phyloP scores from a whole-genome alignment of 768 basidiomycete genomes.

The Pleurotus citrinopileatus region DNA sequence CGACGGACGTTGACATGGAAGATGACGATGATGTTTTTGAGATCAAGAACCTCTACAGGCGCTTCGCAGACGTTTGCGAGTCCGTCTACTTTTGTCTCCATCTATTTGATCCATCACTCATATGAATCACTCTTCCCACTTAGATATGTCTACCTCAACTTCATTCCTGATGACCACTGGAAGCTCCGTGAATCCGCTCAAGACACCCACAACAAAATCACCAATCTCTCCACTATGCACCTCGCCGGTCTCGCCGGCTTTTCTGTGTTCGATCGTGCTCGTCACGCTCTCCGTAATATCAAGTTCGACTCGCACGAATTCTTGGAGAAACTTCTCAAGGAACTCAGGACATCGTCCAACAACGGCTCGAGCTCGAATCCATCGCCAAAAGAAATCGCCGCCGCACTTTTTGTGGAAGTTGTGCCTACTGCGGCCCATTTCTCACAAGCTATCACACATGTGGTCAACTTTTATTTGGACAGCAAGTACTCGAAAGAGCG shows the following conservation, averaged over 20 bases:
- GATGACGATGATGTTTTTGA: conserved; percentile 27
- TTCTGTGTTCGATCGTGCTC: conserved; percentile 11
- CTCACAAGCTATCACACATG: conserved; percentile 51
- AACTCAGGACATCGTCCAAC: too few relatives aligned
- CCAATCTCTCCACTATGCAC: conserved; percentile 25
- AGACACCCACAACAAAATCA: conserved; percentile 26
- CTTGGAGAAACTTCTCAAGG: conserved; percentile 25
- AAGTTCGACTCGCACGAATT: conserved; percentile 27
- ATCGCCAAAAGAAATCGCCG: conserved; percentile 36
- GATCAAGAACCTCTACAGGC: conserved; percentile 36
- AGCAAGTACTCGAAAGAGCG: conserved; percentile 31
- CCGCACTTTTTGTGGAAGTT: conserved; percentile 48
- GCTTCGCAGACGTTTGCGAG: conserved; percentile 48
- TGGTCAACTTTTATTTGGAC: conserved; percentile 60
- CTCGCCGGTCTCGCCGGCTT: conserved; percentile 21
- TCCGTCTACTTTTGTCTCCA: conserved; percentile 26
- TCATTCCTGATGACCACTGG: conserved; percentile 45
- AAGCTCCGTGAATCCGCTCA: conserved; percentile 38
- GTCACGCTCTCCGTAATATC: conserved; percentile 16
- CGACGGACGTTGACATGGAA: conserved; percentile 21
- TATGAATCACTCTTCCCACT: not conserved
- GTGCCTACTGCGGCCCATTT: conserved; percentile 56
- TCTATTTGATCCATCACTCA: not conserved
- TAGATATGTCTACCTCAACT: conserved; percentile 45
- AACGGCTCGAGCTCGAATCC: too few relatives aligned